These are phyloP conservation scores for Chrysosporium queenslandicum DNA, from an alignment of 2,329 filamentous ascomycete species.

Conservation along the genomic window DNA sequence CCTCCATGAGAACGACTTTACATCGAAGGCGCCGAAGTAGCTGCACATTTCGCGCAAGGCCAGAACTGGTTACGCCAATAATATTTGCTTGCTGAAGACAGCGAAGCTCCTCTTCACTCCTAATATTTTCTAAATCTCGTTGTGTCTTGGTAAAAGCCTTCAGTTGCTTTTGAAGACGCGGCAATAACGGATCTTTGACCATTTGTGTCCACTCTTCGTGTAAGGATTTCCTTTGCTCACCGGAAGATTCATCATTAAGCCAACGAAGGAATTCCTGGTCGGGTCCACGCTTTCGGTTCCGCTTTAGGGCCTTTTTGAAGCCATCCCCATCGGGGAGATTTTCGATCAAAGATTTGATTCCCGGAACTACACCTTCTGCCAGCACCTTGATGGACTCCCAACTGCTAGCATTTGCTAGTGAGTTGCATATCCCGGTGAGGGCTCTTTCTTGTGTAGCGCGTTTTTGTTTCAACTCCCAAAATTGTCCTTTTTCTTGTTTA, in stretches of 20 bases:
- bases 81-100: conserved; percentile 47
- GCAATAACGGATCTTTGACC: conserved; percentile 3
- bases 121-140: no score
- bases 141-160: not conserved
- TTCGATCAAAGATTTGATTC: not conserved
- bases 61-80: conserved; percentile 63
- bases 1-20: no score
- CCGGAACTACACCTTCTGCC: not conserved
- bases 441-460: conserved; percentile 14
- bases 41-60: conserved; percentile 51
- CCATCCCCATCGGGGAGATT: not conserved
- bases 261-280: not conserved
- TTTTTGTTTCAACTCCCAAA: conserved; percentile 8
- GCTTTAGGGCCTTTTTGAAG: not conserved
- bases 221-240: not conserved
- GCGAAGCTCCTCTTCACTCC: conserved; percentile 30
- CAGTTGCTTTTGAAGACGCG: conserved; percentile 10
- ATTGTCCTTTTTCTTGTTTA: conserved; percentile 22
- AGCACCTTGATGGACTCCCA: not conserved
- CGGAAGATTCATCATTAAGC: no score
- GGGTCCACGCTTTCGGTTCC: not conserved
- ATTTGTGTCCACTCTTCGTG: not conserved
- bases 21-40: conserved; percentile 47
- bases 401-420: not conserved
- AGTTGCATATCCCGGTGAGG: not conserved